Evolutionary conservation across 495 filamentous ascomycete species (phyloP).

Genomic region (Lepidopterella palustris): DNA sequence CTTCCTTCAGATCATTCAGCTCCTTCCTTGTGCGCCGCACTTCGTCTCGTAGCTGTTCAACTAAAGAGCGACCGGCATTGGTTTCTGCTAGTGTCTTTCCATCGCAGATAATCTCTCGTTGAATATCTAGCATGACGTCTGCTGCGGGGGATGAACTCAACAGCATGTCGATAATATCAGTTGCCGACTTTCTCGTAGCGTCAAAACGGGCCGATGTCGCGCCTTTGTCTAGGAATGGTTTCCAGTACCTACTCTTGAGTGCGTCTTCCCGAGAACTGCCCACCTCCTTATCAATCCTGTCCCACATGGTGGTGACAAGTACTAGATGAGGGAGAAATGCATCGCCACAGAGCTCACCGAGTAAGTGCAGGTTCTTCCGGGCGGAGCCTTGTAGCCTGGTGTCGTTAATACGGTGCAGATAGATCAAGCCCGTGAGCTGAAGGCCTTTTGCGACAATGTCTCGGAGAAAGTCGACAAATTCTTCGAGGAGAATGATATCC

Average conservation of each 20-base stretch:
- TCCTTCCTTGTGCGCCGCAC: neutral
- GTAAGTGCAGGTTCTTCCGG: neutral
- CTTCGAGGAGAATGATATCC: neutral
- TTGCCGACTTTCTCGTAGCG: neutral
- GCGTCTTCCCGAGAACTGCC: neutral
- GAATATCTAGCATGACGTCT: neutral
- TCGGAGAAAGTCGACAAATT: neutral
- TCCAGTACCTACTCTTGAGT: neutral
- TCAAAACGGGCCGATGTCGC: neutral
- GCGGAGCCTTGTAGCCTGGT: neutral
- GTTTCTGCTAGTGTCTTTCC: neutral
- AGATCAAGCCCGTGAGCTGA: neutral
- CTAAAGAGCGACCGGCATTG: neutral
- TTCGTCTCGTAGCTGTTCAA: neutral
- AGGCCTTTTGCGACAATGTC: neutral
- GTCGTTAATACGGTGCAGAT: conserved; percentile 5
- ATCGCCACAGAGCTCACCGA: neutral
- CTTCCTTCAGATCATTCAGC: neutral
- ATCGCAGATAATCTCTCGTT: neutral
- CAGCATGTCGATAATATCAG: neutral
- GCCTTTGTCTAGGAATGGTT: neutral
- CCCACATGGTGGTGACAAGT: conserved; percentile 1
- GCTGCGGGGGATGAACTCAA: neutral
- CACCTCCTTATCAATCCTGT: neutral
- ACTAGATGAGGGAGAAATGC: neutral